Evolutionary conservation across 2,329 filamentous ascomycete genomes (phyloP), one percentile per base, ranked within the genome.

Genomic region (Aspergillus novofumigatus): DNA sequence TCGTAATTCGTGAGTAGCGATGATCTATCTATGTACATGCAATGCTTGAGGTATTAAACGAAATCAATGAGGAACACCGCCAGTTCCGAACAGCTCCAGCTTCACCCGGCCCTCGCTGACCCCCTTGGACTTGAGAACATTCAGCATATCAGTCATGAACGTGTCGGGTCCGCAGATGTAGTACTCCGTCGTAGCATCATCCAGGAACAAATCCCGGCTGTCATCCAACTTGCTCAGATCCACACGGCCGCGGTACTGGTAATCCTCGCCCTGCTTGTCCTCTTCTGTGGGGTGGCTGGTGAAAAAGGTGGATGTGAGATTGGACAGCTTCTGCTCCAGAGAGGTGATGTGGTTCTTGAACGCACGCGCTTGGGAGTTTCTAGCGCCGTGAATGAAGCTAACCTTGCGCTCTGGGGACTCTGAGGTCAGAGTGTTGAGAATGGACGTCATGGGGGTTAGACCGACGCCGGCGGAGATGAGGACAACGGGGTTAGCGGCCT

Each of bases 151-250:
- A 8, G 79, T 67, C 89, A 92, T 92, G 77, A 91, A 92, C 10
- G 72, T 69, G 57, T 80, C 78, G 0, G 89, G 89, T 0, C 89
- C 89, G 68, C 89, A 92, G 53, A 90, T 76, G 64, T 83, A 92
- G 70, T 91, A 92, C 65, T 86, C 78, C 0, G 89, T 78, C 47
- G 74, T 72, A 0, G 72, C 51, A 64, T 87, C 76, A 21, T 78
- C 74, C 0, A 86, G 68, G 59, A 81, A 82, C 17, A 92, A 73
- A 47, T 82, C 76, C 0, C 73, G 65, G 7, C 5, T 38, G 32
- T 82, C 70, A 59, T 83, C 79, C 35, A 90, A 67, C 52, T 77
- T 79, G 23, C 75, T 73, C 21, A 92, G 69, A 57, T 85, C 78
- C 14, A 89, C 74, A 11, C 84, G 78, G 3, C 86, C 84, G 6